These are phyloP conservation scores for Nakazawaea holstii DNA, from an alignment of 805 yeast genomes.

Conservation along the genomic window DNA sequence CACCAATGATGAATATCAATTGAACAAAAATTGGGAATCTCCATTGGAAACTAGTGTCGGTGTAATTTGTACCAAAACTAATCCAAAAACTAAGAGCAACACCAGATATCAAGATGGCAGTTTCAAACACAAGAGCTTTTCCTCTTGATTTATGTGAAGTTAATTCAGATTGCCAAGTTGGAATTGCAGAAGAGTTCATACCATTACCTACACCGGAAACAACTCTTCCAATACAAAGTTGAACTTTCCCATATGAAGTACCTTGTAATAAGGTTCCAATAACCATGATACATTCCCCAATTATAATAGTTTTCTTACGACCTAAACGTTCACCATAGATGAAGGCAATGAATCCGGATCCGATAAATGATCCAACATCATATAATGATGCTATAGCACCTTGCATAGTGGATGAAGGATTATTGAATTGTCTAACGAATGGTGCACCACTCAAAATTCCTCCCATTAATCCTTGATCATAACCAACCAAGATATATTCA, in stretches of 20 bases:
- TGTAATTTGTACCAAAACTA: conserved; percentile 53
- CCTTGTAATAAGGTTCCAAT: conserved; percentile 56
- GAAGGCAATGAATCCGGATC: conserved; percentile 44
- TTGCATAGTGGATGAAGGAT: conserved; percentile 7
- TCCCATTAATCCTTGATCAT: conserved; percentile 10
- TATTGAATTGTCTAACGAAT: conserved; percentile 7
- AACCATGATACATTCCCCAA: conserved; percentile 52
- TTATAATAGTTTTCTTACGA: conserved; percentile 46
- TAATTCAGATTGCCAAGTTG: conserved; percentile 69
- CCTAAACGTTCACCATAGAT: conserved; percentile 51
- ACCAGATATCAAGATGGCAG: conserved; percentile 66
- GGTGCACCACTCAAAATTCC: conserved; percentile 5
- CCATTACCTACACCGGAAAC: conserved; percentile 72
- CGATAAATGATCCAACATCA: conserved; percentile 47
- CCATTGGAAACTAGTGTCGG: conserved; percentile 48
- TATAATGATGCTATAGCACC: conserved; percentile 9
- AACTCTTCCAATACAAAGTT: conserved; percentile 56
- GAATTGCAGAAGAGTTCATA: conserved; percentile 63
- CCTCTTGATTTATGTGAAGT: conserved; percentile 62
- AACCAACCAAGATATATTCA: conserved; percentile 10
- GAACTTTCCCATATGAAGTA: conserved; percentile 37
- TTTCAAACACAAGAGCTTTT: conserved; percentile 55
- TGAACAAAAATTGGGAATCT: conserved; percentile 66
- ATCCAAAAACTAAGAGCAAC: conserved; percentile 58
- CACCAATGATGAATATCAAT: conserved; percentile 33